A percentile compares a stretch with the other conserved stretches of the same genome.
These are phyloP conservation scores for Papiliotrema nemorosa DNA, from an alignment of 1,284 basidiomycete species.

Conservation along the genomic window DNA sequence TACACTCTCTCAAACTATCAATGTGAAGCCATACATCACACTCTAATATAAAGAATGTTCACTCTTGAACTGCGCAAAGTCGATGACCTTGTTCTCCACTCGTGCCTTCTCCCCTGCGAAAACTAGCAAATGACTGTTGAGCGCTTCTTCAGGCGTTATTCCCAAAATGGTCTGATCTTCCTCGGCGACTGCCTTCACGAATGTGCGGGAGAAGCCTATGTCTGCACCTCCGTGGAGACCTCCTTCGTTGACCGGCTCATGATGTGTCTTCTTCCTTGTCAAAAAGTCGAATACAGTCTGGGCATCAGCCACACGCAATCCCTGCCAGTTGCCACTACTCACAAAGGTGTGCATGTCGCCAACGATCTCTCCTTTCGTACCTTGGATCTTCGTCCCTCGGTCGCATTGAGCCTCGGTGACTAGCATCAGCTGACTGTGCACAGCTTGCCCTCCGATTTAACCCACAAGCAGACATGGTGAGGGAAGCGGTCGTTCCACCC, in stretches of 20 bases:
- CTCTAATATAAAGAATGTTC: too few relatives aligned
- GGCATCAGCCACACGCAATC: background rate
- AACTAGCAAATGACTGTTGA: constrained; percentile 72
- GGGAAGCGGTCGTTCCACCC: constrained; percentile 68
- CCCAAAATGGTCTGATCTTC: constrained; percentile 59
- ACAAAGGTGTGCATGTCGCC: constrained; percentile 72
- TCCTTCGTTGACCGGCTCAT: constrained; percentile 58
- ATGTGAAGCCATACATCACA: too few relatives aligned
- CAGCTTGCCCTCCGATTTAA: background rate
- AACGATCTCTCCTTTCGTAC: constrained; percentile 73
- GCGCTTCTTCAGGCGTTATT: constrained; percentile 60
- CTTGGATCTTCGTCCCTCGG: constrained; percentile 70
- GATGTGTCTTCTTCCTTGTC: constrained; percentile 51
- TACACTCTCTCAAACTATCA: too few relatives aligned
- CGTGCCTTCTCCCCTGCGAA: constrained; percentile 78
- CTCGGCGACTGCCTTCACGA: constrained; percentile 65
- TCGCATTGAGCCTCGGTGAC: constrained; percentile 58
- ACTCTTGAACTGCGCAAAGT: constrained; percentile 44
- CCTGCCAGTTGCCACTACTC: constrained; percentile 4
- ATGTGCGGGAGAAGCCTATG: constrained; percentile 63
- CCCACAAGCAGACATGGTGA: constrained; percentile 61
- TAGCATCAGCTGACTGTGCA: background rate
- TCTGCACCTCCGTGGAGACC: constrained; percentile 79
- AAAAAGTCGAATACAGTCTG: constrained; percentile 67
- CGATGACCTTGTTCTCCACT: constrained; percentile 61